Evolutionary conservation across 225 moss, liverwort and hornwort genomes (phyloP), one percentile per base, ranked within the genome.

Genomic region (Ulota crispa): DNA sequence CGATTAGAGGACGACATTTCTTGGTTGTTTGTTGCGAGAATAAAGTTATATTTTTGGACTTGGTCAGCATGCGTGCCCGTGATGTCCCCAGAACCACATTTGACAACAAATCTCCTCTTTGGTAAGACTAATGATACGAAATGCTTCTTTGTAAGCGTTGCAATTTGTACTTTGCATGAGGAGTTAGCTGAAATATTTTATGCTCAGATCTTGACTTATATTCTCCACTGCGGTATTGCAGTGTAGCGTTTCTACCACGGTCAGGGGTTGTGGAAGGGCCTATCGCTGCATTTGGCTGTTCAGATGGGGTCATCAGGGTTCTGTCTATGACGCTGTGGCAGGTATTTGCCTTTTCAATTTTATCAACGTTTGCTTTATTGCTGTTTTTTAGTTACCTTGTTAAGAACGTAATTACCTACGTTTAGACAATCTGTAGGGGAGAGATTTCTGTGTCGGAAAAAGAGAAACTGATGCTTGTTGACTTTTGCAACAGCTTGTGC

Each of bases 21-120:
- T 85, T 99, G 86, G 96, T 99, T 26, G 95, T 99, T 23, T 99
- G 98, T 75, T 94, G 96, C 89, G 95, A 96, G 86, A 99, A 89
- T 83, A 99, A 96, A 89, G 98, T 94, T 68, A 99, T 96, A 62
- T 96, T 99, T 77, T 85, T 94, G 59, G 98, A 99, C 84, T 87
- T 99, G 88, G 95, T 99, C 85, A 99, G 94, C 91, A 99, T 99
- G 98, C 90, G 92, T 30, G 86, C 94, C n/a, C 94, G 92, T 81
- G 98, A 99, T 88, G 96, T 99, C 52, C 92, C 98, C 5, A 99
- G 93, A 83, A 82, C 94, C 9, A 91, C 92, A 59, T 96, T 99
- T 83, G 98, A 99, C 87, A 99, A 88, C 88, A 99, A 95, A 81
- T 86, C 98, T 65, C 94, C 95, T n/a, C 95, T 99, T 37, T 99